Conservation (phyloP, 805 yeast genomes). For the Candida khao-thaluensis region DNA sequence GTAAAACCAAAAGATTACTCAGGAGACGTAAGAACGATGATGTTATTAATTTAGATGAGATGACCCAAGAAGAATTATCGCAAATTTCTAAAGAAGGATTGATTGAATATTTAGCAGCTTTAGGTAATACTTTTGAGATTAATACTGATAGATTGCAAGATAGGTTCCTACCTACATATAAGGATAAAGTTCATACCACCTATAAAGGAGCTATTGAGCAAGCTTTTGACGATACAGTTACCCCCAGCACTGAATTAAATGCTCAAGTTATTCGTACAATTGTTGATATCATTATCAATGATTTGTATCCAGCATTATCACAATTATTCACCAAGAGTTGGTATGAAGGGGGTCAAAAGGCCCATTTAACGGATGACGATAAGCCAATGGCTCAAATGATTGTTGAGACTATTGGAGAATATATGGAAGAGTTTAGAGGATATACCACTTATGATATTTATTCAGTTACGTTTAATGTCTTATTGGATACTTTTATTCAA, state of each 20-base stretch:
- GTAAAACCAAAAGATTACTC: conserved; percentile 38
- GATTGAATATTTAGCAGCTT: conserved; percentile 75
- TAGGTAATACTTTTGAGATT: conserved; percentile 84
- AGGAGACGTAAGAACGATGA: conserved; percentile 17
- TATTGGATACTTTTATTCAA: conserved; percentile 38
- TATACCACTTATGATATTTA: conserved; percentile 43
- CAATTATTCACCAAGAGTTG: conserved; percentile 66
- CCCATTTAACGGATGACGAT: conserved; percentile 28
- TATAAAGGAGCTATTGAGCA: conserved; percentile 34
- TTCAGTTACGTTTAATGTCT: conserved; percentile 36
- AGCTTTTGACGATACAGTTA: conserved; percentile 47
- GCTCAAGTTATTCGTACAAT: conserved; percentile 71
- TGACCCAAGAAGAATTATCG: conserved; percentile 39
- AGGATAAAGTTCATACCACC: conserved; percentile 51
- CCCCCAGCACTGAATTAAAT: conserved; percentile 72
- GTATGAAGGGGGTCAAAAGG: conserved; percentile 53
- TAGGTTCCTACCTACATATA: conserved; percentile 64
- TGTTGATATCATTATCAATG: conserved; percentile 69
- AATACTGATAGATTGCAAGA: conserved; percentile 63
- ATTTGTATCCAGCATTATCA: conserved; percentile 60
- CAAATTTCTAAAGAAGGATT: conserved; percentile 59
- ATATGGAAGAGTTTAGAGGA: conserved; percentile 60
- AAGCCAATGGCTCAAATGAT: conserved; percentile 56
- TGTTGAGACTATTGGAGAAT: conserved; percentile 73
- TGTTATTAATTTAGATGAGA: conserved; percentile 34